These are phyloP conservation scores for Mycena amicta DNA, from an alignment of 768 basidiomycete species.

Conservation along the genomic window DNA sequence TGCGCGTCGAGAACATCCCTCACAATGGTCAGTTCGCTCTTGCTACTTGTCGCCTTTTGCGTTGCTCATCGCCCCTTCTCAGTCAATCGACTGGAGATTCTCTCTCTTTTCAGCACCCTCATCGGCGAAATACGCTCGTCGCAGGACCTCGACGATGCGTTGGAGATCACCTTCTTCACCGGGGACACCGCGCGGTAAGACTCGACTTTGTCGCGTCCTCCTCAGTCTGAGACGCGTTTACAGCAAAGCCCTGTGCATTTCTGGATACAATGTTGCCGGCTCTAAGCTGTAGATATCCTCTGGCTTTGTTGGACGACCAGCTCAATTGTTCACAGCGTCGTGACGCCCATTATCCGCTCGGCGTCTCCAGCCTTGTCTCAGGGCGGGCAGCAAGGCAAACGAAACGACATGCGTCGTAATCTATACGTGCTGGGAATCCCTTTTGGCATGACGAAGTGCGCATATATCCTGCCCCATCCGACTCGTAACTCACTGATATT, in stretches of 20 bases:
- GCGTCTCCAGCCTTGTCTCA: conserved; percentile 25
- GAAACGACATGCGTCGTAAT: conserved; percentile 66
- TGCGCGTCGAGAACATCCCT: conserved; percentile 54
- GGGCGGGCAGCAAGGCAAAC: conserved; percentile 25
- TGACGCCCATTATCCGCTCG: conserved; percentile 33
- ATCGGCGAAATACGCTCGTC: conserved; percentile 58
- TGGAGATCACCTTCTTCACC: conserved; percentile 57
- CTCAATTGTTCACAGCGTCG: conserved; percentile 33
- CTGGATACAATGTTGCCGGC: conserved; percentile 59
- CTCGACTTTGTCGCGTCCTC: neutral
- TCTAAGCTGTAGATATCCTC: conserved; percentile 51
- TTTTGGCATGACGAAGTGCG: conserved; percentile 76
- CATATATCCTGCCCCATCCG: neutral
- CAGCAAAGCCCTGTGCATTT: conserved; percentile 71
- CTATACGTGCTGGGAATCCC: conserved; percentile 85
- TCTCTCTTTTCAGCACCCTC: conserved; percentile 57
- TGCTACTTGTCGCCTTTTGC: neutral
- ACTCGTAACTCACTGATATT: neutral
- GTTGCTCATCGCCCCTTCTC: conserved; percentile 4
- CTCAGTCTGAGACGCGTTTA: neutral
- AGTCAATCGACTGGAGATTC: conserved; percentile 49
- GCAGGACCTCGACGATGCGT: conserved; percentile 41
- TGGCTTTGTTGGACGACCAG: conserved; percentile 20
- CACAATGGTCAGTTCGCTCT: conserved; percentile 35
- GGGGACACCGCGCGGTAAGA: conserved; percentile 58